A percentile compares a stretch with the other conserved stretches of the same genome.
Evolutionary conservation across 2,329 filamentous ascomycete species (phyloP).

Genomic region (Metarhizium anisopliae): DNA sequence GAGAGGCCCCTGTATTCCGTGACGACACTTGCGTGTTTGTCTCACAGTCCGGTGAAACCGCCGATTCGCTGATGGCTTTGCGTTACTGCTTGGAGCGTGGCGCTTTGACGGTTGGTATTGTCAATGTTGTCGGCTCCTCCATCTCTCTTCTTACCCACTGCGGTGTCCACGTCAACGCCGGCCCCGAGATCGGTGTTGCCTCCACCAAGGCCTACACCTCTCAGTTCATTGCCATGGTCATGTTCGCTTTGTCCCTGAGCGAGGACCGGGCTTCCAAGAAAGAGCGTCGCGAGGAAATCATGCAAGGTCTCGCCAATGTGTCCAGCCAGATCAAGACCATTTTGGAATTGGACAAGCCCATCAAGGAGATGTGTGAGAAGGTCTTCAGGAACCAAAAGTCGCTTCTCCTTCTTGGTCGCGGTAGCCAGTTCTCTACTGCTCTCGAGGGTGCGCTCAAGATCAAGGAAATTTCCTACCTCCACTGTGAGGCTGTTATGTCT

Average conservation of each 20-base stretch:
- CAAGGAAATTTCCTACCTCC: slow-evolving; percentile 99
- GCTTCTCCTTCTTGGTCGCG: slow-evolving; percentile 83
- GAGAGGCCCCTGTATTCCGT: slow-evolving; percentile 95
- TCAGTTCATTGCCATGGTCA: slow-evolving; percentile 99
- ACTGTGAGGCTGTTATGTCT: slow-evolving; percentile 99
- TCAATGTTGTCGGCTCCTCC: slow-evolving; percentile 97
- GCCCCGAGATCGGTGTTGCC: slow-evolving; percentile 96
- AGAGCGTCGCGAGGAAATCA: slow-evolving; percentile 87
- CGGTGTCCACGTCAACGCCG: slow-evolving; percentile 98
- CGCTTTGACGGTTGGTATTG: slow-evolving; percentile 92
- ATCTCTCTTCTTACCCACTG: slow-evolving; percentile 99
- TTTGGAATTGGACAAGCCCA: slow-evolving; percentile 80
- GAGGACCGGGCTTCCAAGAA: slow-evolving; percentile 96
- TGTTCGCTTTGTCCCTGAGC: slow-evolving; percentile 94
- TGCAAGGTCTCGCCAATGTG: slow-evolving; percentile 81
- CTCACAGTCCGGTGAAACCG: slow-evolving; percentile 96
- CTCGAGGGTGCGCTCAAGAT: slow-evolving; percentile 98
- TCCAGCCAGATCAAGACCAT: slow-evolving; percentile 89
- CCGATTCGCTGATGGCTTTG: slow-evolving; percentile 93
- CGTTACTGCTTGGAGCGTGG: slow-evolving; percentile 97
- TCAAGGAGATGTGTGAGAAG: slow-evolving; percentile 89
- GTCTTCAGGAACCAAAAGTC: slow-evolving; percentile 98
- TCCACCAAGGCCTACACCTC: slow-evolving; percentile 99
- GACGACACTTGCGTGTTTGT: slow-evolving; percentile 99
- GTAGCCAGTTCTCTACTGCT: slow-evolving; percentile 93